Base-by-base conservation (phyloP, 2,329 filamentous ascomycete genomes). In the Metarhizium sp. region DNA sequence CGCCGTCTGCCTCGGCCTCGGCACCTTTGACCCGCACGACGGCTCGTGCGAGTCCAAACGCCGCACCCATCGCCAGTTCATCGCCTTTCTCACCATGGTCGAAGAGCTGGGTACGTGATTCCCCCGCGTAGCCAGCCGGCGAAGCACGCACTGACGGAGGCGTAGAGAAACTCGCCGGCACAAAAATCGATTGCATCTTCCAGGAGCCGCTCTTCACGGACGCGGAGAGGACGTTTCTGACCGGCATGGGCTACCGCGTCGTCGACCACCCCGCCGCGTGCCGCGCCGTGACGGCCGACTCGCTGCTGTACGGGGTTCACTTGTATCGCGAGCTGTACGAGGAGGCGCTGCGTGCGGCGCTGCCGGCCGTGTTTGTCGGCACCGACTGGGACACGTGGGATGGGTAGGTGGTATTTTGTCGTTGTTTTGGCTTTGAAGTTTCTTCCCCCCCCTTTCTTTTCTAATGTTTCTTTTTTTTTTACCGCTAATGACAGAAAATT, bases 251-350 rank as follows among this genome's bases (percentile, higher is more conserved):
- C n/a, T 79, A 81, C 52, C 54, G 68, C 2, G 71, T 79, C 3
- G 71, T 80, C 4, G 70, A 78, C 1, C 71, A 78, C 2, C 85
- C 86, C 0, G 63, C 55, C 0, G 84, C 75, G 0, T 84, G 81
- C 60, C 65, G 74, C 0, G 60, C 74, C 6, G 72, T 88, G 10
- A 72, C 75, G 16, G 50, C 63, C 0, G 62, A 69, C 0, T 78
- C 80, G 0, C 64, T 89, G 1, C 71, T 86, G 2, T 88, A 80
- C 59, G 84, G 81, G 1, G 75, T 87, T 0, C 85, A 87, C 52
- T 74, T 84, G 56, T 82, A 83, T 55, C 72, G 70, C 25, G 72
- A 69, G 42, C 74, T 79, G 45, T 88, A 82, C 51, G 70, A 77
- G 25, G 65, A 73, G 6, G 74, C 82, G 0, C 67, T 88, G 2